phyloP scores from a whole-genome alignment of 2,329 filamentous ascomycete species.

The Hymenoscyphus occultus region DNA sequence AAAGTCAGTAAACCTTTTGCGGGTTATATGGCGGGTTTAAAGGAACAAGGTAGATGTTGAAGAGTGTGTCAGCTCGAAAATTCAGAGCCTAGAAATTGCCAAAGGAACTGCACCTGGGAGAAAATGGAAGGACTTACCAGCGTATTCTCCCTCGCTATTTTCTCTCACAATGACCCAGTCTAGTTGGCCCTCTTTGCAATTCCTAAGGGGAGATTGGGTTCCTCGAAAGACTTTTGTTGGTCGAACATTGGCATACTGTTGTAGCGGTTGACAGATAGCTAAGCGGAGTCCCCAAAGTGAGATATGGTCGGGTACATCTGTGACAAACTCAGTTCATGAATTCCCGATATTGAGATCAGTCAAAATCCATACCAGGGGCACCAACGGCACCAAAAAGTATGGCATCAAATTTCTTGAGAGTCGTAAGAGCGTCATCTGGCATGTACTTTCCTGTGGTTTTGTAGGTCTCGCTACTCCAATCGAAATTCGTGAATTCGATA shows the following conservation, averaged over 20 bases:
- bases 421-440: conserved; percentile 53
- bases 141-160: conserved; percentile 59
- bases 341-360: neutral
- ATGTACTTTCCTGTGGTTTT: conserved; percentile 58
- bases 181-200: conserved; percentile 46
- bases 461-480: conserved; percentile 59
- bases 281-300: conserved; percentile 63
- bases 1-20: too few relatives aligned
- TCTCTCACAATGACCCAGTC: conserved; percentile 67
- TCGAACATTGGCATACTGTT: conserved; percentile 65
- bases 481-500: conserved; percentile 57
- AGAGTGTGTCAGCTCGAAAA: too few relatives aligned
- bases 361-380: conserved; percentile 45
- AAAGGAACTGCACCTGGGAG: too few relatives aligned
- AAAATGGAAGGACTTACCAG: conserved; percentile 15
- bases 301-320: conserved; percentile 63
- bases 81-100: too few relatives aligned
- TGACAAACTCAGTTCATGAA: neutral
- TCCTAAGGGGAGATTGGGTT: conserved; percentile 52
- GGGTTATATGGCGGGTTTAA: too few relatives aligned
- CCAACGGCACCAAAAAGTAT: conserved; percentile 61
- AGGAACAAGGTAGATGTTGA: too few relatives aligned
- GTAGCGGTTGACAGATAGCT: conserved; percentile 60
- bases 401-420: conserved; percentile 54
- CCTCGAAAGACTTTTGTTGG: conserved; percentile 58